Conservation (phyloP, 75 land plant species). For the Selaginella tamariscina region DNA sequence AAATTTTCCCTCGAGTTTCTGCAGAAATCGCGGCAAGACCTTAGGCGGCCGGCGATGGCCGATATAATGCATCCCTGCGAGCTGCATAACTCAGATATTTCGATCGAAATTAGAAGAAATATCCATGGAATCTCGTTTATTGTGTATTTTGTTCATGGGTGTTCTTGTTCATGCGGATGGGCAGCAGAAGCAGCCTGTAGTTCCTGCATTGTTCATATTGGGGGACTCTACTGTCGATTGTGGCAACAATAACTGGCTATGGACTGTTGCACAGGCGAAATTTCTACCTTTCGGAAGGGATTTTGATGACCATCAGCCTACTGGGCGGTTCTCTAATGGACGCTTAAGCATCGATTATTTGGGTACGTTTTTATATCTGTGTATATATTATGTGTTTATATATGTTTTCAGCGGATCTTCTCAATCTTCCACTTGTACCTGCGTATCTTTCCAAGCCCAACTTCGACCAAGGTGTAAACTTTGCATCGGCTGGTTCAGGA, state of each 20-base stretch:
- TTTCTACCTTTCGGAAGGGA: constrained; percentile 10
- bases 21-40: too few relatives aligned
- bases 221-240: constrained; percentile 13
- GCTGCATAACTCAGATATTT: too few relatives aligned
- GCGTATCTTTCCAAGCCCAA: background rate
- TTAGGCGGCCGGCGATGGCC: too few relatives aligned
- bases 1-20: too few relatives aligned
- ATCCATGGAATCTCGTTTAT: too few relatives aligned
- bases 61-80: too few relatives aligned
- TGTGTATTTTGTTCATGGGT: too few relatives aligned
- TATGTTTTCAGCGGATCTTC: background rate
- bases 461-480: constrained; percentile 4
- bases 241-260: constrained; percentile 10
- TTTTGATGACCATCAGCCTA: background rate
- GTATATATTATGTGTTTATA: background rate
- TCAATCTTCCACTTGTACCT: background rate
- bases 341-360: constrained; percentile 6
- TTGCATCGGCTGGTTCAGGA: constrained; percentile 11
- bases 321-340: constrained; percentile 7
- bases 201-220: constrained; percentile 7
- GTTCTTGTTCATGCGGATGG: too few relatives aligned
- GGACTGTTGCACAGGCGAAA: constrained; percentile 6
- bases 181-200: too few relatives aligned
- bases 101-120: too few relatives aligned
- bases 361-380: background rate